These are phyloP conservation scores for Penicillium sumatraense DNA, from an alignment of 2,329 filamentous ascomycete genomes.

Conservation along the genomic window DNA sequence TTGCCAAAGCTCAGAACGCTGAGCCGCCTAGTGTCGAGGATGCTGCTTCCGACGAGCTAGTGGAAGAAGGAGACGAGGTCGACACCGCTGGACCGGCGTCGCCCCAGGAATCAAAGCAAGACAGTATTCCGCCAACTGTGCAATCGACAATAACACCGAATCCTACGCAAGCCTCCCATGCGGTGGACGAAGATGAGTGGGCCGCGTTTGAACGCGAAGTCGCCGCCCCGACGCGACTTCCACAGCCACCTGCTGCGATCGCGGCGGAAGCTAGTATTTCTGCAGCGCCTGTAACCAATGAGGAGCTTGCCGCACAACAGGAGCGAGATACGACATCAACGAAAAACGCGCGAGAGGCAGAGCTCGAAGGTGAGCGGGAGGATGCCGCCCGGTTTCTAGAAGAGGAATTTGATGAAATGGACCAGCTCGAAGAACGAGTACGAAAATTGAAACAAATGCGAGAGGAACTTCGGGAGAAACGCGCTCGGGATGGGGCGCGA, in stretches of 20 bases:
- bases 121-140: conserved; percentile 8
- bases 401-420: conserved; percentile 83
- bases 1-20: conserved; percentile 34
- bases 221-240: conserved; percentile 51
- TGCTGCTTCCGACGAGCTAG: conserved; percentile 31
- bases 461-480: conserved; percentile 64
- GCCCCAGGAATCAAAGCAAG: conserved; percentile 21
- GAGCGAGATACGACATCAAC: conserved; percentile 50
- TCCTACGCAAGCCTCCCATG: conserved; percentile 18
- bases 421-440: conserved; percentile 74
- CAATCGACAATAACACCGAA: conserved; percentile 11
- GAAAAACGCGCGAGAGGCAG: conserved; percentile 52
- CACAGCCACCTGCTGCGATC: conserved; percentile 36
- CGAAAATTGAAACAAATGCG: conserved; percentile 70
- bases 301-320: conserved; percentile 64
- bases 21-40: conserved; percentile 27
- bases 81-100: conserved; percentile 24
- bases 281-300: conserved; percentile 69
- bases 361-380: conserved; percentile 71
- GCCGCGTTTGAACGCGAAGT: conserved; percentile 86
- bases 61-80: conserved; percentile 31
- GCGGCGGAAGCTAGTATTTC: conserved; percentile 64
- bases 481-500: conserved; percentile 31
- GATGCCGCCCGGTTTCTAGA: conserved; percentile 75
- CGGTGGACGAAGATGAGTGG: conserved; percentile 78